Evolutionary conservation across 2,329 filamentous ascomycete species (phyloP).

Genomic region (Neurospora sp.): DNA sequence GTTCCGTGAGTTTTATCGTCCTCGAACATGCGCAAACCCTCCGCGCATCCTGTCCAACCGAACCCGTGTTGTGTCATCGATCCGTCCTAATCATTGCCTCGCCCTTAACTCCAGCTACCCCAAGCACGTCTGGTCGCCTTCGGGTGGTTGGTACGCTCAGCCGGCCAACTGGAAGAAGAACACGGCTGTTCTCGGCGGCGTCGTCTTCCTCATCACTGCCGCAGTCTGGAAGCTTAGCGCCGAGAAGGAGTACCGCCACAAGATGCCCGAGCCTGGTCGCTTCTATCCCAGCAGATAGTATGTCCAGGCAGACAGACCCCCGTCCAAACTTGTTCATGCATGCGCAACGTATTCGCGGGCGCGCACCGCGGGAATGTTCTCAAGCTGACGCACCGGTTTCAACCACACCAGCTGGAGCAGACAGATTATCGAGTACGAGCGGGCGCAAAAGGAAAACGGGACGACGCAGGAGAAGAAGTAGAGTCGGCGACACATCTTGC

Average conservation of each 20-base stretch:
- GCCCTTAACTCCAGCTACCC: slow-evolving; percentile 56
- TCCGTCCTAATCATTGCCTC: slow-evolving; percentile 3
- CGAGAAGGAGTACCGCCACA: slow-evolving; percentile 60
- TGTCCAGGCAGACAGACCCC: slow-evolving; percentile 24
- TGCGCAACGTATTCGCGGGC: not conserved
- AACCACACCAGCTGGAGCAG: slow-evolving; percentile 29
- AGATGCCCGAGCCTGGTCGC: slow-evolving; percentile 66
- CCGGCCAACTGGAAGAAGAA: slow-evolving; percentile 93
- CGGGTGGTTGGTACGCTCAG: slow-evolving; percentile 95
- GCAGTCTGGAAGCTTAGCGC: slow-evolving; percentile 63
- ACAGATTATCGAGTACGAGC: slow-evolving; percentile 36
- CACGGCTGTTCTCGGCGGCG: slow-evolving; percentile 40
- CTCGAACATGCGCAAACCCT: slow-evolving; percentile 7
- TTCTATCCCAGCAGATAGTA: slow-evolving; percentile 86
- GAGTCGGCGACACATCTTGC: not conserved
- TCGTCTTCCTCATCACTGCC: slow-evolving; percentile 51
- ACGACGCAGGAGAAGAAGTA: slow-evolving; percentile 7
- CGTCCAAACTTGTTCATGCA: not conserved
- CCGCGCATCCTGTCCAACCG: slow-evolving; percentile 13
- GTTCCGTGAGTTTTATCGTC: slow-evolving; percentile 37
- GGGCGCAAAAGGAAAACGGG: slow-evolving; percentile 24
- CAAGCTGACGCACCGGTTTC: not conserved
- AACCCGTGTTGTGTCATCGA: slow-evolving; percentile 1
- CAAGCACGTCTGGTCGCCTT: slow-evolving; percentile 98
- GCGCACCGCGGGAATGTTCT: slow-evolving; percentile 10